Conservation (phyloP, 2,329 filamentous ascomycete genomes). For the Aspergillus neoniger region DNA sequence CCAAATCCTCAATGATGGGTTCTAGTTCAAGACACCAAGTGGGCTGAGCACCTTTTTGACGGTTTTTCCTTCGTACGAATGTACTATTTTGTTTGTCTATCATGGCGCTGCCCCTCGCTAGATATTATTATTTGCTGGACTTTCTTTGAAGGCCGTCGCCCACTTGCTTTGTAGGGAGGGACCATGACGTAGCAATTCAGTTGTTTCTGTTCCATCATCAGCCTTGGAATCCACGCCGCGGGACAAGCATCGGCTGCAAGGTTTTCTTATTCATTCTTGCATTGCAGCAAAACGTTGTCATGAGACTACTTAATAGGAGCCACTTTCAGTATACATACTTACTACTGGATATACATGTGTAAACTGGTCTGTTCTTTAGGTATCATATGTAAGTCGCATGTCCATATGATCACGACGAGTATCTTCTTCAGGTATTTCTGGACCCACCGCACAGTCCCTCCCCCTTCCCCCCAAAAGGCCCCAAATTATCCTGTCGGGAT, state of each 20-base stretch:
- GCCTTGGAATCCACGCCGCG: background rate
- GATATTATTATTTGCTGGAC: too few relatives aligned
- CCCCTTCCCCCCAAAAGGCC: background rate
- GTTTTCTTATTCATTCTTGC: background rate
- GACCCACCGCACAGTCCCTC: background rate
- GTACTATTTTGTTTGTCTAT: background rate
- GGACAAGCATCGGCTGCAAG: background rate
- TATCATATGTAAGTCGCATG: background rate
- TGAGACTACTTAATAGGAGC: background rate
- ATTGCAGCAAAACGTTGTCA: slow-evolving; percentile 6
- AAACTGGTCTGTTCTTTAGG: background rate
- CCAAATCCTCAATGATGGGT: slow-evolving; percentile 5
- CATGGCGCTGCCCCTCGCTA: background rate
- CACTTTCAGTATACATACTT: background rate
- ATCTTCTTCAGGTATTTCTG: background rate
- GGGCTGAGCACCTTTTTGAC: background rate
- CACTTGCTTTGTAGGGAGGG: background rate
- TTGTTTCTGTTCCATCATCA: background rate
- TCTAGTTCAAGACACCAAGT: slow-evolving; percentile 2
- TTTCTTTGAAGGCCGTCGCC: too few relatives aligned
- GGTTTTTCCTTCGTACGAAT: background rate
- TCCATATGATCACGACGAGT: background rate
- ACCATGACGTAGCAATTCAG: background rate
- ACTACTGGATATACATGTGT: background rate
- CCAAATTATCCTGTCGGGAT: slow-evolving; percentile 6